Evolutionary conservation across 306 rosid genomes (phyloP).

Genomic region (Malus sylvestris): DNA sequence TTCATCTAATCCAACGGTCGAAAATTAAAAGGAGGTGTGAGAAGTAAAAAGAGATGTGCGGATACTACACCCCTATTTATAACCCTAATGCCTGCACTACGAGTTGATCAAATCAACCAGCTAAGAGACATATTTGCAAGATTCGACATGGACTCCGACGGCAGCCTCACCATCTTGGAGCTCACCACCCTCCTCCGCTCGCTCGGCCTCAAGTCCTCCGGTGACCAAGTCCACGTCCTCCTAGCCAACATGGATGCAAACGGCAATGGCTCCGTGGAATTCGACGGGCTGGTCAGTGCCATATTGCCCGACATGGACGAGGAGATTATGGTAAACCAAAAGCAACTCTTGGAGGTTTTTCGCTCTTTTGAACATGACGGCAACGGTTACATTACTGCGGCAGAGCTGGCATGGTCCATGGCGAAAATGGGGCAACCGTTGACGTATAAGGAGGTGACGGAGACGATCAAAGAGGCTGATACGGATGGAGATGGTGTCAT

Average conservation of each 20-base stretch:
- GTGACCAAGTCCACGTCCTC: slow-evolving; percentile 54
- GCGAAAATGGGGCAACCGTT: slow-evolving; percentile 85
- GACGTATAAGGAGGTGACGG: slow-evolving; percentile 64
- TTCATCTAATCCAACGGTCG: too few relatives aligned
- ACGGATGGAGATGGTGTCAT: slow-evolving; percentile 72
- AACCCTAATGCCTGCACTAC: slow-evolving; percentile 33
- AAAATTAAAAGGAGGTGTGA: too few relatives aligned
- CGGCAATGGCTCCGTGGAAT: slow-evolving; percentile 67
- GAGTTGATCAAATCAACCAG: slow-evolving; percentile 44
- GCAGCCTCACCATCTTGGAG: slow-evolving; percentile 76
- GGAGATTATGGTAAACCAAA: slow-evolving; percentile 41
- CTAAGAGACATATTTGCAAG: slow-evolving; percentile 49
- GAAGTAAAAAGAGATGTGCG: too few relatives aligned
- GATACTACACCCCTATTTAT: too few relatives aligned
- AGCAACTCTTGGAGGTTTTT: slow-evolving; percentile 54
- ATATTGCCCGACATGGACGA: slow-evolving; percentile 56
- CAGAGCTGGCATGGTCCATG: slow-evolving; percentile 75
- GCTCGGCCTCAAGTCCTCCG: slow-evolving; percentile 61
- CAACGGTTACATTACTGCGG: slow-evolving; percentile 63
- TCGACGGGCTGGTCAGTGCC: slow-evolving; percentile 60
- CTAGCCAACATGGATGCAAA: slow-evolving; percentile 61
- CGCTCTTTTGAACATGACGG: slow-evolving; percentile 74
- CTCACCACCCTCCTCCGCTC: slow-evolving; percentile 78
- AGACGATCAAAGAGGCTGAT: slow-evolving; percentile 81
- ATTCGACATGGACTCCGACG: slow-evolving; percentile 84